Evolutionary conservation across 352 stramenopile genomes (phyloP).

Genomic region (Pythium dissimile): DNA sequence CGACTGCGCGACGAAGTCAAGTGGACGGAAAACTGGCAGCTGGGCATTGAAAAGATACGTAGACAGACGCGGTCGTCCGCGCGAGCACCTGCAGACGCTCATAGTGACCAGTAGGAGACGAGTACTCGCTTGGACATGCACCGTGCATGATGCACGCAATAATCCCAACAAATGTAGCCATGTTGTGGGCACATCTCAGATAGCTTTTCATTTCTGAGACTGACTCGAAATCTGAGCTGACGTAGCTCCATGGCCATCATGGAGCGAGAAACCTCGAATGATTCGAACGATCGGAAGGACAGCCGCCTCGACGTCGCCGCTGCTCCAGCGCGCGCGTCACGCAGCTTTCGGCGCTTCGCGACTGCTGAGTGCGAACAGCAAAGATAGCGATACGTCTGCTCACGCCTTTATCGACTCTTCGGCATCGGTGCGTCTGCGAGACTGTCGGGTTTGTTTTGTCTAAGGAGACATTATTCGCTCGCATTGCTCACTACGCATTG

Average conservation of each 20-base stretch:
- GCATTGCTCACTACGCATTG: too few species aligned
- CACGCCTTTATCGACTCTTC: slow-evolving; percentile 21
- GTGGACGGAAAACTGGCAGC: slow-evolving; percentile 43
- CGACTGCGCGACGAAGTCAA: slow-evolving; percentile 56
- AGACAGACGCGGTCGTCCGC: not conserved
- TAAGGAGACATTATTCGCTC: too few species aligned
- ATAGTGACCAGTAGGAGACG: too few species aligned
- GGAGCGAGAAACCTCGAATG: too few species aligned
- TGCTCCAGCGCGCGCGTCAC: not conserved
- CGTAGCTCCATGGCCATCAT: too few species aligned
- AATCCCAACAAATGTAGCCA: not conserved
- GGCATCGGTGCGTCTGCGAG: slow-evolving; percentile 7
- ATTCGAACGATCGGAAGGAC: too few species aligned
- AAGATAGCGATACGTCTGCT: not conserved
- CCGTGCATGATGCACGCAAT: too few species aligned
- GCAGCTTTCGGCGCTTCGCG: not conserved
- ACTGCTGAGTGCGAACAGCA: not conserved
- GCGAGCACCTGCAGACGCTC: too few species aligned
- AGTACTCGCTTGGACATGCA: too few species aligned
- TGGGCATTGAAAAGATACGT: slow-evolving; percentile 35
- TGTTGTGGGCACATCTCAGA: too few species aligned
- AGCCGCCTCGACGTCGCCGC: not conserved
- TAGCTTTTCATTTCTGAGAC: not conserved
- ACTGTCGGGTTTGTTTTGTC: too few species aligned
- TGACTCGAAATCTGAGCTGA: too few species aligned